A percentile compares a stretch with the other conserved stretches of the same genome.
phyloP scores from a whole-genome alignment of 495 filamentous ascomycete species.

The Extremus antarcticus region DNA sequence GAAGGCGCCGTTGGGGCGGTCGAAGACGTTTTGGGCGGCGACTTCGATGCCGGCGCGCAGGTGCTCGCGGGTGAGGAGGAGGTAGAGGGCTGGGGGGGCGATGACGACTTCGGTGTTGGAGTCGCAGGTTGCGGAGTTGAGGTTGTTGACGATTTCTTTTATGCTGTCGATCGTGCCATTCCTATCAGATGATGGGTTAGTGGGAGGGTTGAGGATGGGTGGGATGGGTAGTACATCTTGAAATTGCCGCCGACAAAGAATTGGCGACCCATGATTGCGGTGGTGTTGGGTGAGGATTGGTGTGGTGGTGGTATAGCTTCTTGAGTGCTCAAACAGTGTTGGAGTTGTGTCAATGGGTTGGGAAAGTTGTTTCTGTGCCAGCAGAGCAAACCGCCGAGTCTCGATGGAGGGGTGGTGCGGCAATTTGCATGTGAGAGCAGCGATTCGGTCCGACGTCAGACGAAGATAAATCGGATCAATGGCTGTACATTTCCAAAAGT shows the following conservation, averaged over 20 bases:
- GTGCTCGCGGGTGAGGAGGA: slow-evolving; percentile 68
- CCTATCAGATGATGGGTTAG: slow-evolving; percentile 40
- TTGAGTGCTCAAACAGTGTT: background rate
- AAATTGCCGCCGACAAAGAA: slow-evolving; percentile 99
- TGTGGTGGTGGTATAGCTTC: background rate
- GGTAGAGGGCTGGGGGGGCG: slow-evolving; percentile 81
- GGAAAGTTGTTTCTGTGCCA: background rate
- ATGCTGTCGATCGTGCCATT: slow-evolving; percentile 83
- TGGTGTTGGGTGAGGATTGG: slow-evolving; percentile 17
- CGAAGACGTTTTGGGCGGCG: slow-evolving; percentile 88
- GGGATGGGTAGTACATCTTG: slow-evolving; percentile 56
- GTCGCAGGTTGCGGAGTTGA: slow-evolving; percentile 70
- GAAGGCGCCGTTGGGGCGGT: slow-evolving; percentile 93
- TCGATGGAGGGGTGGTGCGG: background rate
- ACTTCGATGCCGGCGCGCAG: slow-evolving; percentile 62
- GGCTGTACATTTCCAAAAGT: no score
- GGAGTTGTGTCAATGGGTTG: background rate
- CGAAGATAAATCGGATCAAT: no score
- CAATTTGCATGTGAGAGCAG: no score
- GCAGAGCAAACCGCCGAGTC: no score
- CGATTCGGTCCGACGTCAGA: no score
- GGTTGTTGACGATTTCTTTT: slow-evolving; percentile 73
- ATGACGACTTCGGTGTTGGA: slow-evolving; percentile 78
- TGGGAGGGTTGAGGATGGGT: slow-evolving; percentile 30
- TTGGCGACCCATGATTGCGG: slow-evolving; percentile 68